Evolutionary conservation across 2,329 filamentous ascomycete species (phyloP).

Genomic region (Ophiostoma montium): DNA sequence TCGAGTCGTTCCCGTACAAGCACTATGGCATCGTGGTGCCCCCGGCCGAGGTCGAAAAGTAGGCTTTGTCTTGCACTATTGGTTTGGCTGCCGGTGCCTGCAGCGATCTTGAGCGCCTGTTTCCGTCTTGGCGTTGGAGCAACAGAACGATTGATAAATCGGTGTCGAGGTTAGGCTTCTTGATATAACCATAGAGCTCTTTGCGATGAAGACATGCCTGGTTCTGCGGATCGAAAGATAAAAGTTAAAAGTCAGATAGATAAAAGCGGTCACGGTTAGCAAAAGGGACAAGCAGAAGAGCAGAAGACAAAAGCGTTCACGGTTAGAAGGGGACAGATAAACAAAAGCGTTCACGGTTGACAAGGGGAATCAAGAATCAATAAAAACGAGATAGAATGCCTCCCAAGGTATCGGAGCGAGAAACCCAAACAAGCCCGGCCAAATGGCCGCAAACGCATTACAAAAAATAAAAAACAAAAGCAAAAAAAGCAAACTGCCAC

Average conservation of each 20-base stretch:
- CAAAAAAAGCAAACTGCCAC: neutral
- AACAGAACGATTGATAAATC: neutral
- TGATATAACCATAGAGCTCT: neutral
- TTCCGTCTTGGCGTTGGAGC: too few relatives aligned
- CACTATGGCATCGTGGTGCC: constrained; percentile 44
- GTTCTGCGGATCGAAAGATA: neutral
- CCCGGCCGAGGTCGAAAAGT: constrained; percentile 27
- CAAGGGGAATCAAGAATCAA: too few relatives aligned
- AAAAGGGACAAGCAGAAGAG: too few relatives aligned
- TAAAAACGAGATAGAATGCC: too few relatives aligned
- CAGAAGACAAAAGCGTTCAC: too few relatives aligned
- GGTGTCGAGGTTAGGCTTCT: neutral
- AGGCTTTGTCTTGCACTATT: constrained; percentile 25
- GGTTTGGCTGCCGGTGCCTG: neutral
- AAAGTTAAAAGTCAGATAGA: too few relatives aligned
- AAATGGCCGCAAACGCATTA: neutral
- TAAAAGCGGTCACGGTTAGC: too few relatives aligned
- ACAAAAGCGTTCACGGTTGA: too few relatives aligned
- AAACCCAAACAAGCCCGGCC: neutral
- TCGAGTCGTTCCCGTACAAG: constrained; percentile 43
- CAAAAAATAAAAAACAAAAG: neutral
- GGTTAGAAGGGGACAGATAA: too few relatives aligned
- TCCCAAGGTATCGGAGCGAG: too few relatives aligned
- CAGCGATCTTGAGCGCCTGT: too few relatives aligned
- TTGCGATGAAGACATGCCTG: neutral